phyloP scores from a whole-genome alignment of 768 basidiomycete genomes.

The Clitopilus hobsonii region DNA sequence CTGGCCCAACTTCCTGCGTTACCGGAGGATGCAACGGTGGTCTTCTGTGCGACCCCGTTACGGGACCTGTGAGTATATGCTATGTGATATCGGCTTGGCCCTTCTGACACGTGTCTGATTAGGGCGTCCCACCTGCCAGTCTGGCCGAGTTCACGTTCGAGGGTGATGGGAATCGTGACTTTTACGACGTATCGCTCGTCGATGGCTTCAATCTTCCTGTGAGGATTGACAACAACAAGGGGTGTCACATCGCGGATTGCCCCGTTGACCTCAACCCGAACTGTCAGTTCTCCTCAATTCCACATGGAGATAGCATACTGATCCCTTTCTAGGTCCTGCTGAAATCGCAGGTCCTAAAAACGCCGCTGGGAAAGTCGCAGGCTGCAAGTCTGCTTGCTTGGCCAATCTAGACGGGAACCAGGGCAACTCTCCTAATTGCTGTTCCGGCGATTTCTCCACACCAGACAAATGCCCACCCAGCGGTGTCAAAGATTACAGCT shows the following conservation, averaged over 20 bases:
- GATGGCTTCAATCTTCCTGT: slow-evolving; percentile 65
- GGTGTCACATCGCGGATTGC: slow-evolving; percentile 53
- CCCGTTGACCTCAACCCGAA: slow-evolving; percentile 56
- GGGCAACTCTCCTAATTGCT: slow-evolving; percentile 61
- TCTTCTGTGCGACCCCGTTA: slow-evolving; percentile 42
- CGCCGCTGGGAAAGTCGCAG: slow-evolving; percentile 48
- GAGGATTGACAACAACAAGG: slow-evolving; percentile 48
- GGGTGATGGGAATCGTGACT: slow-evolving; percentile 39
- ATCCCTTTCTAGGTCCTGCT: slow-evolving; percentile 41
- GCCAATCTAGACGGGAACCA: slow-evolving; percentile 39
- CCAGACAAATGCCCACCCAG: slow-evolving; percentile 52
- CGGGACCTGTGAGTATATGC: slow-evolving; percentile 35
- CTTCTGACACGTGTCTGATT: background rate
- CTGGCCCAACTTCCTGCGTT: slow-evolving; percentile 50
- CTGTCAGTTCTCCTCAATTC: slow-evolving; percentile 31
- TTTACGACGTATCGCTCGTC: slow-evolving; percentile 63
- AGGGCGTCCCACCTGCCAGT: slow-evolving; percentile 61
- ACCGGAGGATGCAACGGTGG: slow-evolving; percentile 68
- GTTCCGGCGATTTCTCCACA: slow-evolving; percentile 50
- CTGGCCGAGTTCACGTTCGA: slow-evolving; percentile 62
- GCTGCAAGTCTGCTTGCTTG: slow-evolving; percentile 57
- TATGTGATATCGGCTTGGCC: background rate
- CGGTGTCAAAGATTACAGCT: slow-evolving; percentile 33
- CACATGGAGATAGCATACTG: background rate
- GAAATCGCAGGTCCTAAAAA: slow-evolving; percentile 50